Conservation (phyloP, 2,329 filamentous ascomycete species). For the Penicillium glabrum region DNA sequence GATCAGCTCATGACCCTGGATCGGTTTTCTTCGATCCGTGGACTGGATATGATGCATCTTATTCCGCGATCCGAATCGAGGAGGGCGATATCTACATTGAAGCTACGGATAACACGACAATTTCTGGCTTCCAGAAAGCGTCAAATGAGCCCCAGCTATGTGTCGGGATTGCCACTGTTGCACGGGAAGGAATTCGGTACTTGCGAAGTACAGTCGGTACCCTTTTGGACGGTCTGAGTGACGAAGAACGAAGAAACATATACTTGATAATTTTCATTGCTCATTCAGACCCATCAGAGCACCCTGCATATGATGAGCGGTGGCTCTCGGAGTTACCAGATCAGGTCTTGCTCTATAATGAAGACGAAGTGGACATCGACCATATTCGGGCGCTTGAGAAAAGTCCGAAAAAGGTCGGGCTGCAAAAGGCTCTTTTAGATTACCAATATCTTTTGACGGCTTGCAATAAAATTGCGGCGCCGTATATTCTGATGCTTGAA, state of each 20-base stretch:
- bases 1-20: constrained; percentile 25
- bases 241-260: constrained; percentile 42
- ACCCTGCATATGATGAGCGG: constrained; percentile 42
- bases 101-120: constrained; percentile 10
- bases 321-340: constrained; percentile 45
- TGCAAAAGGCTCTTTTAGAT: background rate
- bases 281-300: constrained; percentile 41
- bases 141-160: constrained; percentile 31
- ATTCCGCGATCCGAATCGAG: constrained; percentile 21
- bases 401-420: background rate
- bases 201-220: constrained; percentile 46
- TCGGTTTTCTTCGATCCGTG: constrained; percentile 31
- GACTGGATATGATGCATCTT: constrained; percentile 24
- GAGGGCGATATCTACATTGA: constrained; percentile 26
- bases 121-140: background rate
- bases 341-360: constrained; percentile 26
- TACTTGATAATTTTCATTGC: constrained; percentile 47
- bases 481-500: constrained; percentile 47
- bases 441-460: background rate
- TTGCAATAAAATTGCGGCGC: constrained; percentile 41
- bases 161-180: constrained; percentile 46
- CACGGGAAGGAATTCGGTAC: constrained; percentile 41
- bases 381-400: background rate
- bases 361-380: background rate
- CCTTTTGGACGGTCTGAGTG: constrained; percentile 44